Base-by-base conservation (phyloP, 257 asterid species). In the Solanum sitiens region DNA sequence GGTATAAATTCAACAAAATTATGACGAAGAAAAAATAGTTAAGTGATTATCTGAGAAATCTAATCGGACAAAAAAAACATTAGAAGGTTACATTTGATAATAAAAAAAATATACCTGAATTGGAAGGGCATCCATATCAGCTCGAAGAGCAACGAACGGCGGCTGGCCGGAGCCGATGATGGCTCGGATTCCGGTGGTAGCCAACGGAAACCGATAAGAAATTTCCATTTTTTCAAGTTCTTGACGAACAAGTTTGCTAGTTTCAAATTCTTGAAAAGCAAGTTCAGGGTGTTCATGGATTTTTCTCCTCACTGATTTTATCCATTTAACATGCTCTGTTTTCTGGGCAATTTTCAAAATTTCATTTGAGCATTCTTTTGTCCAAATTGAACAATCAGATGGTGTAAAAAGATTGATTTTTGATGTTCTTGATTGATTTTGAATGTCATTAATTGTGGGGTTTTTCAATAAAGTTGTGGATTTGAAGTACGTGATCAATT, bases 51-150 rank as follows among this genome's bases (percentile, higher is more conserved):
- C 2, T 9, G 4, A 56, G n/a, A 61, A 65, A 65, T 65, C 2
- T 9, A 65, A 65, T 1, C 8, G 37, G 1, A 5, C 1, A 35
- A 4, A 35, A 33, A 1, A n/a, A 27, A n/a, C 2, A 30, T 12
- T 6, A 47, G 20, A 10, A 45, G 6, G 18, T 32, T 8, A 39
- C 18, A 53, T 8, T 76, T 35, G 84, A 11, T 8, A 44, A 21
- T 13, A 35, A 45, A 65, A 40, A 11, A 30, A 82, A 5, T 0
- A 37, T 1, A 97, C 99, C 99, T 97, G 98, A 89, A 97, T 93
- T 20, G 99, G 99, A 35, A 97, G 92, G 7, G 99, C 99, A 90
- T 97, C 99, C 99, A 96, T 97, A 74, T 97, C 99, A 32, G 99
- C 99, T 86, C 99, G 89, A 85, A 96, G 65, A 16, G 95, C 99